phyloP scores from a whole-genome alignment of 371 early-diverging fungal species.

The Mucor saturninus region DNA sequence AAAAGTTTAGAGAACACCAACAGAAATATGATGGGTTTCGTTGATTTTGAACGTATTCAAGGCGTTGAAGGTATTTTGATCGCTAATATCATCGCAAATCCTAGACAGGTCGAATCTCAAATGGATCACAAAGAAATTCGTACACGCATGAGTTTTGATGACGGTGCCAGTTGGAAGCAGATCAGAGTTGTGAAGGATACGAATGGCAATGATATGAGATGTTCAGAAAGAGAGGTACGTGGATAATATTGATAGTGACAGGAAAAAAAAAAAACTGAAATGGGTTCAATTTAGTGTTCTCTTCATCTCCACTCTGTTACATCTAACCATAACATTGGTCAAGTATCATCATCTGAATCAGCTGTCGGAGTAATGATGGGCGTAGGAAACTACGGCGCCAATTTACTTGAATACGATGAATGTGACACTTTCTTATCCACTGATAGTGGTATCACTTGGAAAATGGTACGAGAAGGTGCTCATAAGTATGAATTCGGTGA shows the following conservation, averaged over 20 bases:
- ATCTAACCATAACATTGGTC: conserved; percentile 63
- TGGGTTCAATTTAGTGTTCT: conserved; percentile 61
- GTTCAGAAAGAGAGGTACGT: conserved; percentile 34
- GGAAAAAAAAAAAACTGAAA: conserved; percentile 27
- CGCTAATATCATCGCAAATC: conserved; percentile 82
- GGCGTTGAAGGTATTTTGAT: conserved; percentile 84
- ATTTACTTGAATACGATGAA: conserved; percentile 69
- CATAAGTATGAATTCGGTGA: conserved; percentile 92
- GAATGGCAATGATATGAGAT: conserved; percentile 41
- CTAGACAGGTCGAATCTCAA: conserved; percentile 54
- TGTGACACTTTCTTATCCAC: conserved; percentile 84
- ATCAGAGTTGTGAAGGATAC: conserved; percentile 49
- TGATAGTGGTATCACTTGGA: conserved; percentile 92
- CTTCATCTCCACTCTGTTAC: conserved; percentile 92
- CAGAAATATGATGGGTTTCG: conserved; percentile 70
- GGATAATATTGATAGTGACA: conserved; percentile 1
- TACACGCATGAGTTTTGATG: conserved; percentile 89
- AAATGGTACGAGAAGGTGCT: conserved; percentile 74
- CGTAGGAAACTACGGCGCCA: conserved; percentile 86
- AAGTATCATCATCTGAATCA: conserved; percentile 71
- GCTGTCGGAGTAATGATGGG: conserved; percentile 91
- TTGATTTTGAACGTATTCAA: conserved; percentile 91
- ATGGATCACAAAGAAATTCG: conserved; percentile 65
- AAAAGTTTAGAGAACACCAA: conserved; percentile 80
- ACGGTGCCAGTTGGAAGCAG: conserved; percentile 79